Evolutionary conservation across 768 basidiomycete genomes (phyloP), one percentile per base, ranked within the genome.

Genomic region (Naganishia vishniacii): DNA sequence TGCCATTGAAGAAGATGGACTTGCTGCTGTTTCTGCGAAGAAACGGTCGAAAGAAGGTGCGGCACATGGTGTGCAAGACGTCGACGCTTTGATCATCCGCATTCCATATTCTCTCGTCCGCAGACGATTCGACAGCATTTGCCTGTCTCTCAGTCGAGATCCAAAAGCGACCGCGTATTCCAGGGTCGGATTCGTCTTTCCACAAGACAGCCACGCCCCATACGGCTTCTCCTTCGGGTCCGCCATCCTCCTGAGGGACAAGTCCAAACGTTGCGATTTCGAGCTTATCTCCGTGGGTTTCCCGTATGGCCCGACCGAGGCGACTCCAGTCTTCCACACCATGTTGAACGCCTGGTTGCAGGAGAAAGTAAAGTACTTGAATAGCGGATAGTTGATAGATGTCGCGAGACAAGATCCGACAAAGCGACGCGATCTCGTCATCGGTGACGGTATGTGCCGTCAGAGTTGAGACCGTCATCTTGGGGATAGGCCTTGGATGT

Each of bases 291-390:
- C 53, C 53, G 23, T 56, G 53, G 2, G 53, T 23, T 34, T 37
- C 40, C 7, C 37, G 31, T n/a, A 56, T 20, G 23, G 53, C 53
- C 2, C 15, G 20, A 6, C 53, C 53, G 6, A 56, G 20, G 2
- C 40, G 32, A 37, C 40, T 34, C 23, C 20, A 23, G 1, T 41
- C 32, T 23, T 56, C 18, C 31, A 56, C 20, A 41, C 20, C 31
- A 56, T 56, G 34, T 23, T 56, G 53, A 41, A 56, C 31, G 32
- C 23, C 37, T 2, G 34, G 34, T 56, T 56, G 34, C 37, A 56
- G 53, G 7, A 56, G 53, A 40, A 56, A 56, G 53, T 56, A 56
- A 20, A 56, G 53, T 18, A 56, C 53, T 25, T 56, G 53, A 25
- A 37, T 41, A 9, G 20, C 16, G 2, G 53, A 37, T 4, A 34